These are phyloP conservation scores for Leptodermis oblonga DNA, from an alignment of 257 asterid genomes.

Conservation along the genomic window DNA sequence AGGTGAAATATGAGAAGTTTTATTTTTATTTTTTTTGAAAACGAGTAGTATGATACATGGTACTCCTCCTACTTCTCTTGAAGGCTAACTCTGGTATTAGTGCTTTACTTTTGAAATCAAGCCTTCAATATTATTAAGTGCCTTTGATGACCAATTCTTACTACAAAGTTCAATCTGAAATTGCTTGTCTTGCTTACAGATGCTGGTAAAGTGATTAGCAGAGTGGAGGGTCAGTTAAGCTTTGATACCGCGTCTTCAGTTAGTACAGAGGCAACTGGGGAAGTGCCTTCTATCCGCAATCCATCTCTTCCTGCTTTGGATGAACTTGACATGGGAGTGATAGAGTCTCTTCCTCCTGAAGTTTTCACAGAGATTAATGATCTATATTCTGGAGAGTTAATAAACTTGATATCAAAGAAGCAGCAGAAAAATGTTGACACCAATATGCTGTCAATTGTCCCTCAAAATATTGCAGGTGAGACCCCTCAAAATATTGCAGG, in stretches of 20 bases:
- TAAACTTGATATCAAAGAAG: slow-evolving; percentile 47
- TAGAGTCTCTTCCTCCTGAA: slow-evolving; percentile 87
- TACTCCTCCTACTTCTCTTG: not conserved
- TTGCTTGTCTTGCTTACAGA: slow-evolving; percentile 23
- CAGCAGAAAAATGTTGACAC: slow-evolving; percentile 32
- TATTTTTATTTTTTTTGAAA: too few relatives aligned
- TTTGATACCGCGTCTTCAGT: slow-evolving; percentile 30
- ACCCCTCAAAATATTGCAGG: not conserved
- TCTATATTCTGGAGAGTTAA: slow-evolving; percentile 75
- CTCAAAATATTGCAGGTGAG: slow-evolving; percentile 38
- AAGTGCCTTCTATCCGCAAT: slow-evolving; percentile 27
- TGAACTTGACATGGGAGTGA: slow-evolving; percentile 76
- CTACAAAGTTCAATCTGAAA: not conserved
- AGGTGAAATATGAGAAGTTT: not conserved
- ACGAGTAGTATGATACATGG: not conserved
- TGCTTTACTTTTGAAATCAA: too few relatives aligned
- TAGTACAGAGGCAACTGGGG: slow-evolving; percentile 40
- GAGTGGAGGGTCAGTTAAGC: slow-evolving; percentile 24
- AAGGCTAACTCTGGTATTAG: too few relatives aligned
- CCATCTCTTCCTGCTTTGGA: slow-evolving; percentile 70
- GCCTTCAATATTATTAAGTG: not conserved
- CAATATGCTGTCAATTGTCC: slow-evolving; percentile 15
- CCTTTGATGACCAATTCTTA: not conserved
- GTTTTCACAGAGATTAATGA: slow-evolving; percentile 75
- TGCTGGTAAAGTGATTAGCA: slow-evolving; percentile 25